Conservation (phyloP, 805 yeast species). For the Yarrowia bubula region DNA sequence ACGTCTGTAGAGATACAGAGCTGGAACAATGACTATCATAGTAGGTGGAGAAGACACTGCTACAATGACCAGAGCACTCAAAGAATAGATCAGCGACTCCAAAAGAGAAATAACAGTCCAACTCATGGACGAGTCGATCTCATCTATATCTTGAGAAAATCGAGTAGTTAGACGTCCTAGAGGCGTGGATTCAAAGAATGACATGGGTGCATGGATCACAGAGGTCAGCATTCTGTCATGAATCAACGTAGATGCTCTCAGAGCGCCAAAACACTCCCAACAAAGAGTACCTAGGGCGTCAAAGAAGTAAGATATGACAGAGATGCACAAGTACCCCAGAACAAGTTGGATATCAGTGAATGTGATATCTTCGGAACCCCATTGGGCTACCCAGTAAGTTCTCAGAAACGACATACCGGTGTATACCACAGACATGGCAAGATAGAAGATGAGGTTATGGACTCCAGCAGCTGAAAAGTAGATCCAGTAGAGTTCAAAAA, state of each 20-base stretch:
- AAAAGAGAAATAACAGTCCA: neutral
- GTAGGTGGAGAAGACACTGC: slow-evolving; percentile 60
- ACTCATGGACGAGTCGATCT: slow-evolving; percentile 85
- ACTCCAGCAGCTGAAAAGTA: neutral
- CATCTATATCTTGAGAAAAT: slow-evolving; percentile 84
- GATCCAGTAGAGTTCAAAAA: neutral
- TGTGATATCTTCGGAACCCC: neutral
- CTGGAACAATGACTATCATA: slow-evolving; percentile 63
- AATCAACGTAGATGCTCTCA: slow-evolving; percentile 39
- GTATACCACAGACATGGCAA: neutral
- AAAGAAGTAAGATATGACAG: slow-evolving; percentile 48
- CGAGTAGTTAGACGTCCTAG: slow-evolving; percentile 88
- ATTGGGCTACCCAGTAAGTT: neutral
- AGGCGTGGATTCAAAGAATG: slow-evolving; percentile 92
- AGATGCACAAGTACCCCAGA: slow-evolving; percentile 66
- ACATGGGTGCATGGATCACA: slow-evolving; percentile 87
- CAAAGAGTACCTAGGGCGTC: slow-evolving; percentile 56
- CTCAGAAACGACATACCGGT: neutral
- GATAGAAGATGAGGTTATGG: neutral
- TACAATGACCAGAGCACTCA: slow-evolving; percentile 62
- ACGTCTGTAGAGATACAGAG: slow-evolving; percentile 56
- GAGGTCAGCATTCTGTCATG: slow-evolving; percentile 71
- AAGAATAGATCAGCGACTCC: neutral
- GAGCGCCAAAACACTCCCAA: slow-evolving; percentile 36
- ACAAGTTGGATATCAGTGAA: slow-evolving; percentile 50